Evolutionary conservation across 2,329 filamentous ascomycete species (phyloP).

Genomic region (Oidium heveae): DNA sequence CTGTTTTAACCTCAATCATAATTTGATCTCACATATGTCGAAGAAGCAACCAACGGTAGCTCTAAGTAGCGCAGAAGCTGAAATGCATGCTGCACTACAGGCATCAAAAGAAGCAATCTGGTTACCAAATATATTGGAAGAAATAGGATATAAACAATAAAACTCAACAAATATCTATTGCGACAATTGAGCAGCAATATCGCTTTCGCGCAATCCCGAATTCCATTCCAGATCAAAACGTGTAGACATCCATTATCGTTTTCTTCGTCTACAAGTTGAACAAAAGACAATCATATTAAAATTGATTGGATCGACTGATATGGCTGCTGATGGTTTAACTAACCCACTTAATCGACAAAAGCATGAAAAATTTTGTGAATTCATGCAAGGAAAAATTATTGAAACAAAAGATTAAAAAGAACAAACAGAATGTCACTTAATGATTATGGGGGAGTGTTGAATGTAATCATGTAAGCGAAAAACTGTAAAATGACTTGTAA

Average conservation of each 20-base stretch:
- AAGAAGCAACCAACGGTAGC: neutral
- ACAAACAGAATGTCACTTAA: neutral
- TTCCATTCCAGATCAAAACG: neutral
- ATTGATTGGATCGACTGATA: neutral
- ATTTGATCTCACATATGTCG: neutral
- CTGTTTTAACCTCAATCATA: neutral
- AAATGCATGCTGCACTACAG: neutral
- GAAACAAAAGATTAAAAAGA: neutral
- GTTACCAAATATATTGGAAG: neutral
- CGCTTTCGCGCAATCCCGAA: neutral
- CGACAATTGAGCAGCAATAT: neutral
- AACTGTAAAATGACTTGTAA: too few species aligned
- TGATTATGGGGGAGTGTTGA: neutral
- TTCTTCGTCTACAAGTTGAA: too few species aligned
- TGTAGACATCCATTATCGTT: neutral
- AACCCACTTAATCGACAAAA: neutral
- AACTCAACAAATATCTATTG: neutral
- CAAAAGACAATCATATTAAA: neutral
- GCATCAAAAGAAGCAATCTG: neutral
- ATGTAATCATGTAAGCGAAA: too few species aligned
- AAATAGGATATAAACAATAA: neutral
- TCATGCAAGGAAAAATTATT: neutral
- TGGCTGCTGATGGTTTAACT: neutral
- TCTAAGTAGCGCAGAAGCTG: neutral
- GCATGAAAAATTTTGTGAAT: neutral